Evolutionary conservation across 129 eudicot species (phyloP), one percentile per base, ranked within the genome.

Genomic region (Flaveria linearis): DNA sequence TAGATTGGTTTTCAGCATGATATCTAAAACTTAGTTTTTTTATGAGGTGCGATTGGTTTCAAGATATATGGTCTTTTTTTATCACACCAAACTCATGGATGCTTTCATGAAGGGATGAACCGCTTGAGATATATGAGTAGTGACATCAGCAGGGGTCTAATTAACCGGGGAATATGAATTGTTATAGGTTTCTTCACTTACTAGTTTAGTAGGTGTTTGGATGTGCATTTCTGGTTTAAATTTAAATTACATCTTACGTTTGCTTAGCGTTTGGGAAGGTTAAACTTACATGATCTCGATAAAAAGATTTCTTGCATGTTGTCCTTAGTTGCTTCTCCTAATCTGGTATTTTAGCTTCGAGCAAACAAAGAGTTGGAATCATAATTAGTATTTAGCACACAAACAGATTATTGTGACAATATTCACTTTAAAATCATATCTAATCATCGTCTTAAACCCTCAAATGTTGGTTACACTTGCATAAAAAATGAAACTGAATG

Each of bases 401-500:
- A 9, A 58, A 58, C 15, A 58, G 65, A 58, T 58, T 58, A 58
- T 58, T 23, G 65, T 58, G 16, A 2, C 67, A 60, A 23, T 0
- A 57, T 9, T 22, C 36, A 60, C 39, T 60, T 60, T 25, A 60
- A 58, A 60, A 0, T 9, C 67, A 23, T 12, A 26, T 60, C 17
- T n/a, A 25, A 60, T 3, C 9, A 26, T 12, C 2, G 39, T 17
- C n/a, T 12, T 46, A 16, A 36, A 7, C 7, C 41, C 41, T 36
- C 41, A 36, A 61, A 3, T 9, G 69, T 33, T 55, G 47, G 57
- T 47, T 14, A n/a, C 47, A 9, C 10, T 12, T 43, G 7, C 60
- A 43, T 61, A 75, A 42, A 75, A 75, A 75, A 43, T 46, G 63
- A 36, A 63, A 60, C n/a, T 9, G 39, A 60, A 25, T 46, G 7